These are phyloP conservation scores for Plasmodium reichenowi DNA, from an alignment of 169 alveolate species.

Conservation along the genomic window DNA sequence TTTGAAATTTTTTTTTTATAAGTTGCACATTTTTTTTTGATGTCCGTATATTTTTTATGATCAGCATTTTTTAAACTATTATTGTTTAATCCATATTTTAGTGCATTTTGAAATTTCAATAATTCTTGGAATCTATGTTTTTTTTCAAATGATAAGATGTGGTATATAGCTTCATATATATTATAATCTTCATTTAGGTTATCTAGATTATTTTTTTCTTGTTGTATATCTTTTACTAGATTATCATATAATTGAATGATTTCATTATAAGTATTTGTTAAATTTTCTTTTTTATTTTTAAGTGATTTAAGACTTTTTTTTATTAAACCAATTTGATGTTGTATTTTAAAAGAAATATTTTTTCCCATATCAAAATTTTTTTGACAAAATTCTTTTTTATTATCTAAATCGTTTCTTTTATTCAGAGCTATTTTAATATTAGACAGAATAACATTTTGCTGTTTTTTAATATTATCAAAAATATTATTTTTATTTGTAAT, in stretches of 20 bases:
- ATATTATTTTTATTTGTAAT: slow-evolving; percentile 33
- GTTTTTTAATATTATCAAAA: slow-evolving; percentile 70
- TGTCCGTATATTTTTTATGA: slow-evolving; percentile 3
- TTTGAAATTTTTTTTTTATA: slow-evolving; percentile 25
- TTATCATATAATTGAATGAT: slow-evolving; percentile 28
- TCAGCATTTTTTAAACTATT: slow-evolving; percentile 11
- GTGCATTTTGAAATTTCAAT: slow-evolving; percentile 70
- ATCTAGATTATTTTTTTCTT: slow-evolving; percentile 8
- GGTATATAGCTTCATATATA: slow-evolving; percentile 23
- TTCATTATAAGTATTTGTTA: slow-evolving; percentile 17
- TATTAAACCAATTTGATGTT: slow-evolving; percentile 61
- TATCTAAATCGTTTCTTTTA: slow-evolving; percentile 72
- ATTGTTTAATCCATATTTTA: slow-evolving; percentile 18
- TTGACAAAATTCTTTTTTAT: slow-evolving; percentile 61
- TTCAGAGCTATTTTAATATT: slow-evolving; percentile 69
- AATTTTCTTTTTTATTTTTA: slow-evolving; percentile 22
- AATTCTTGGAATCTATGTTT: slow-evolving; percentile 75
- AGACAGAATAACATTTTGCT: slow-evolving; percentile 49
- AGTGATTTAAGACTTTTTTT: slow-evolving; percentile 38
- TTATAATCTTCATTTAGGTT: slow-evolving; percentile 21
- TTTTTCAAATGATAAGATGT: slow-evolving; percentile 40
- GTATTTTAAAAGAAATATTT: slow-evolving; percentile 70
- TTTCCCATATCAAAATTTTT: slow-evolving; percentile 68
- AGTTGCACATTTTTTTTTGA: slow-evolving; percentile 44
- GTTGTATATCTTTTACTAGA: slow-evolving; percentile 10